Conservation (phyloP, 306 rosid species). For the Lotus japonicus region DNA sequence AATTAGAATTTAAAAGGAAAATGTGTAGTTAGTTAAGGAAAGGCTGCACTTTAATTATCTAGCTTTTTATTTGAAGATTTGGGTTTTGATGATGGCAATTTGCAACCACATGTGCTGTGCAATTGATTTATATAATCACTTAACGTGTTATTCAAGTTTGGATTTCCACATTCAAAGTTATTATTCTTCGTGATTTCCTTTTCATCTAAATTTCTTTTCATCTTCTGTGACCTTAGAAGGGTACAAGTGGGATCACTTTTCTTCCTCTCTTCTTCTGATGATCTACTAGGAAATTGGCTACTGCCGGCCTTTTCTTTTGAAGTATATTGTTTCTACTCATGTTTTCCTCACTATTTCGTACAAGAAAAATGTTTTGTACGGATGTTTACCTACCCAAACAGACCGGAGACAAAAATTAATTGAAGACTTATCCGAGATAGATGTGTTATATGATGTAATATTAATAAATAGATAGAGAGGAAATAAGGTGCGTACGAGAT, state of each 20-base stretch:
- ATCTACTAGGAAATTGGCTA: not conserved
- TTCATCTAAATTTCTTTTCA: not conserved
- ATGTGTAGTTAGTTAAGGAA: not conserved
- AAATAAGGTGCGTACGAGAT: too few relatives aligned
- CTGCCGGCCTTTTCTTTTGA: too few relatives aligned
- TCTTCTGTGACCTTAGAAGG: not conserved
- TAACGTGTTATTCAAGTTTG: not conserved
- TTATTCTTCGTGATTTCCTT: not conserved
- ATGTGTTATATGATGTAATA: too few relatives aligned
- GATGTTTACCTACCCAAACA: too few relatives aligned
- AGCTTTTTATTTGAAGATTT: not conserved
- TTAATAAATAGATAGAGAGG: too few relatives aligned
- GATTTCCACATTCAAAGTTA: not conserved
- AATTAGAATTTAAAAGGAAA: too few relatives aligned
- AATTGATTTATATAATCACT: not conserved
- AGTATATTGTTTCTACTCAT: too few relatives aligned
- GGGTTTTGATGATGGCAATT: not conserved
- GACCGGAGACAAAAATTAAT: too few relatives aligned
- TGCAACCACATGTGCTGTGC: not conserved
- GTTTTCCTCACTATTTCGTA: too few relatives aligned
- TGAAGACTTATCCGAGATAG: too few relatives aligned
- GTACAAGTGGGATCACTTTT: not conserved
- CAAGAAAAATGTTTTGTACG: too few relatives aligned
- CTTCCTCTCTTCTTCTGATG: not conserved
- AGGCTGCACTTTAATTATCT: too few relatives aligned